These are phyloP conservation scores for Podospora pseudocomata DNA, from an alignment of 495 filamentous ascomycete genomes.

Conservation along the genomic window DNA sequence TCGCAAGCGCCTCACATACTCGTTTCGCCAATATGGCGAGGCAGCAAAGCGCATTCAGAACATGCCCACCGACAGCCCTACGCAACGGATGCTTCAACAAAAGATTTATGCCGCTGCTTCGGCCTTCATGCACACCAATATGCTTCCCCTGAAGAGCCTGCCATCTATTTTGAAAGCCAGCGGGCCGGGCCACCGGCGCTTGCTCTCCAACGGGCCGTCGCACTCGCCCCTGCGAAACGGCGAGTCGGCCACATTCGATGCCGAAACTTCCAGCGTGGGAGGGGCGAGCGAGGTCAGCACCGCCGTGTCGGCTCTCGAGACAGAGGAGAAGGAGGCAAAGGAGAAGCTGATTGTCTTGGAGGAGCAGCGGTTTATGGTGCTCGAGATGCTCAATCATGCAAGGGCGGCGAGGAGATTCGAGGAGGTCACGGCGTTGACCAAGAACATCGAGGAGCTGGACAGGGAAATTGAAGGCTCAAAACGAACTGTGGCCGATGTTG, in stretches of 20 bases:
- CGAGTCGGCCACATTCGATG: slow-evolving; percentile 42
- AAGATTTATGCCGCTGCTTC: slow-evolving; percentile 79
- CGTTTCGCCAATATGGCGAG: slow-evolving; percentile 84
- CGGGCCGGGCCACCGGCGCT: slow-evolving; percentile 41
- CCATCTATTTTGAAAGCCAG: slow-evolving; percentile 73
- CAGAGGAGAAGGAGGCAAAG: slow-evolving; percentile 79
- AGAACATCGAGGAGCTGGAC: slow-evolving; percentile 81
- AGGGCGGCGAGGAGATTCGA: slow-evolving; percentile 81
- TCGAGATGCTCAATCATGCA: slow-evolving; percentile 81
- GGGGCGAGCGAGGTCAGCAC: slow-evolving; percentile 54
- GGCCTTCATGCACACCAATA: slow-evolving; percentile 83
- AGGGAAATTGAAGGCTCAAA: slow-evolving; percentile 72
- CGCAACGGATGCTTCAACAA: slow-evolving; percentile 75
- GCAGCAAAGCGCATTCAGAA: slow-evolving; percentile 81
- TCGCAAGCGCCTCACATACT: slow-evolving; percentile 84
- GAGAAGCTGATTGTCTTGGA: slow-evolving; percentile 87
- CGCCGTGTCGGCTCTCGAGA: slow-evolving; percentile 69
- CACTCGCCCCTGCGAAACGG: slow-evolving; percentile 42
- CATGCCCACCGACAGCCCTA: slow-evolving; percentile 63
- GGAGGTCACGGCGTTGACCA: slow-evolving; percentile 73
- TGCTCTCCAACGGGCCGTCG: slow-evolving; percentile 35
- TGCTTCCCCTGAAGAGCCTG: slow-evolving; percentile 84
- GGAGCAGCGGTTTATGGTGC: slow-evolving; percentile 89
- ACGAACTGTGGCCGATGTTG: slow-evolving; percentile 51
- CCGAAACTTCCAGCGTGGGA: slow-evolving; percentile 58